These are phyloP conservation scores for Amaranthus hypochondriacus DNA, from an alignment of 148 eudicot species.

Conservation along the genomic window DNA sequence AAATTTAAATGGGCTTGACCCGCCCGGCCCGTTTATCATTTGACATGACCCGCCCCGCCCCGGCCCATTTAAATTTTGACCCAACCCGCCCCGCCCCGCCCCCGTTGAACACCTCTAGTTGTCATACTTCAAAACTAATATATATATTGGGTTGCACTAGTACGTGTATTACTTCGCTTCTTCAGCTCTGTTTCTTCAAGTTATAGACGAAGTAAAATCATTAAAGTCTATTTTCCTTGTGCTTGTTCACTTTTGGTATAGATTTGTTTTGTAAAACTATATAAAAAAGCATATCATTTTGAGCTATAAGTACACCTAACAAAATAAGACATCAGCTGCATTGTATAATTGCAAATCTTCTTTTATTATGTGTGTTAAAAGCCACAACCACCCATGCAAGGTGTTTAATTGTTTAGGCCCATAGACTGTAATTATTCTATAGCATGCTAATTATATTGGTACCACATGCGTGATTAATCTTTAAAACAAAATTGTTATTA, in stretches of 20 bases:
- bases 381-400: slow-evolving; percentile 1
- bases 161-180: neutral
- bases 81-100: no score
- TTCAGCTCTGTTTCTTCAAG: neutral
- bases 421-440: slow-evolving; percentile 2
- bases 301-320: slow-evolving; percentile 5
- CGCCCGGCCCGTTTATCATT: no score
- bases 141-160: no score
- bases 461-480: slow-evolving; percentile 26
- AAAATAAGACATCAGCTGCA: slow-evolving; percentile 12
- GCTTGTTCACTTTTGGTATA: slow-evolving; percentile 3
- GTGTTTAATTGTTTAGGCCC: slow-evolving; percentile 13
- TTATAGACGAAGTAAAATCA: neutral
- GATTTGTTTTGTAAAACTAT: neutral
- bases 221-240: neutral
- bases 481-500: neutral
- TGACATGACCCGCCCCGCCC: no score
- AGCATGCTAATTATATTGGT: slow-evolving; percentile 22
- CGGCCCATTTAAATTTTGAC: no score
- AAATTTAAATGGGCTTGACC: no score
- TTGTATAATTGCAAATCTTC: neutral
- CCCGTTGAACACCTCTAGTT: no score
- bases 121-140: no score
- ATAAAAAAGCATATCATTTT: slow-evolving; percentile 15
- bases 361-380: slow-evolving; percentile 10